Evolutionary conservation across 2,329 filamentous ascomycete species (phyloP).

Genomic region (Pseudogymnoascus pannorum): DNA sequence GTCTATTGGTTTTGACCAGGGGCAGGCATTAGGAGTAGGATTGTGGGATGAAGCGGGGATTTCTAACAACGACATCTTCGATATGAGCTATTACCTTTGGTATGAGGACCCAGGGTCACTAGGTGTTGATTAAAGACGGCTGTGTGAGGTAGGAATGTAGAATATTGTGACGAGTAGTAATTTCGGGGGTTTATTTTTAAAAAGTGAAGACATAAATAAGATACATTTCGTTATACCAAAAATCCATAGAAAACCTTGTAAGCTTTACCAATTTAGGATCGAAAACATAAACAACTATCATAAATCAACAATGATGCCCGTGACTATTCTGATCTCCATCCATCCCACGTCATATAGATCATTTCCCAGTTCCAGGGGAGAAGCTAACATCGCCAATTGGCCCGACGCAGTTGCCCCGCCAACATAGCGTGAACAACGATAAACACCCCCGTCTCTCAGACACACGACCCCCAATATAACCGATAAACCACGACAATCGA

Average conservation of each 20-base stretch:
- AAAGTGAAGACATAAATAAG: too few species aligned
- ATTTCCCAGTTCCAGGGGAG: neutral
- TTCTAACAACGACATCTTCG: conserved; percentile 4
- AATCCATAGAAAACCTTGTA: neutral
- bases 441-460: conserved; percentile 4
- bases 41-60: conserved; percentile 6
- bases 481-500: conserved; percentile 7
- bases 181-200: neutral
- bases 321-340: neutral
- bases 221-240: too few species aligned
- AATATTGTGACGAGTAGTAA: too few species aligned
- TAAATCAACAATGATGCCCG: neutral
- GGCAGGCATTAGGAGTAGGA: neutral
- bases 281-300: neutral
- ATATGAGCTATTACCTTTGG: conserved; percentile 11
- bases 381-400: neutral
- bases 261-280: neutral
- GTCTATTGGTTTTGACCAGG: neutral
- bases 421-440: conserved; percentile 1
- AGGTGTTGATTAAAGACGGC: neutral
- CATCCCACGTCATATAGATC: neutral
- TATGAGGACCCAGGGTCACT: conserved; percentile 12
- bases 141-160: too few species aligned
- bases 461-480: conserved; percentile 3
- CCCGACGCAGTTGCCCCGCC: neutral